Conservation (phyloP, 352 stramenopile species). For the Globisporangium emineosum region DNA sequence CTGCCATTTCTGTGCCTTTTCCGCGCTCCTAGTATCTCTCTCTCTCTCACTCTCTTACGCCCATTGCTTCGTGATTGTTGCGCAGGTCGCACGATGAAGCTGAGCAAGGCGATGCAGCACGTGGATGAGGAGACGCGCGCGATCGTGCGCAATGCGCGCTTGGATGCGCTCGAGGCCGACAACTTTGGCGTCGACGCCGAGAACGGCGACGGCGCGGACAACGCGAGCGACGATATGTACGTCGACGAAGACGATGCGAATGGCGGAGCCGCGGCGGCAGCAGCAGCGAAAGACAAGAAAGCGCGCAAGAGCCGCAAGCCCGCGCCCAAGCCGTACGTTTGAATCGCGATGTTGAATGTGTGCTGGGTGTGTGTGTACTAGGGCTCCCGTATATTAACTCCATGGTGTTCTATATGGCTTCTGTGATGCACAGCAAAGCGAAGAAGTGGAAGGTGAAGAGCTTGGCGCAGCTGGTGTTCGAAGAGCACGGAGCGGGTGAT, state of each 20-base stretch:
- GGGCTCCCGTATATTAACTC: not conserved
- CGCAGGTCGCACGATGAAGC: conserved; percentile 63
- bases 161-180: conserved; percentile 88
- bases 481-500: conserved; percentile 47
- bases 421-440: conserved; percentile 15
- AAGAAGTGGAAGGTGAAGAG: conserved; percentile 86
- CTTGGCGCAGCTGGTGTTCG: conserved; percentile 84
- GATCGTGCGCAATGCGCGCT: conserved; percentile 78
- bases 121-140: conserved; percentile 82
- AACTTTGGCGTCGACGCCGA: conserved; percentile 81
- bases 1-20: too few species aligned
- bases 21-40: too few species aligned
- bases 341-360: too few species aligned
- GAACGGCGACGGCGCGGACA: conserved; percentile 37
- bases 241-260: conserved; percentile 59
- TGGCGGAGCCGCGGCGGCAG: not conserved
- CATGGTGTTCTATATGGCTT: not conserved
- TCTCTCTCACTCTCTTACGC: too few species aligned
- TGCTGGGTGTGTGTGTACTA: not conserved
- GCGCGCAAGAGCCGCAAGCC: conserved; percentile 23
- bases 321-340: conserved; percentile 2
- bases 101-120: conserved; percentile 80
- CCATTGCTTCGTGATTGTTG: not conserved
- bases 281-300: conserved; percentile 36
- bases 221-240: conserved; percentile 58